phyloP scores from a whole-genome alignment of 129 eudicot genomes.

The Chrysanthemum seticuspe region DNA sequence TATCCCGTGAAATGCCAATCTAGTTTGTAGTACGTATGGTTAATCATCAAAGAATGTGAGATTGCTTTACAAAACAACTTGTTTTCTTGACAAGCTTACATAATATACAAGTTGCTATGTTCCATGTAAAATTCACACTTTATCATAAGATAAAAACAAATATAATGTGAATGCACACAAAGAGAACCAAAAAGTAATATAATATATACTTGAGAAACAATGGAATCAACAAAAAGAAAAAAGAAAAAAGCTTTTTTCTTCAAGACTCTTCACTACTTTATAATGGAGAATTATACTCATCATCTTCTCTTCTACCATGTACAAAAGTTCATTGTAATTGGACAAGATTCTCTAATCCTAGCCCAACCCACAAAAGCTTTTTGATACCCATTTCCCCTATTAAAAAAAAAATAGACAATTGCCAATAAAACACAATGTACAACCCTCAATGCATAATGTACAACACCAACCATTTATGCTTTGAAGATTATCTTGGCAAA shows the following conservation, averaged over 20 bases:
- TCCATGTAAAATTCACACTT: background rate
- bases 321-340: constrained; percentile 45
- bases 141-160: background rate
- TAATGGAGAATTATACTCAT: constrained; percentile 46
- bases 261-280: constrained; percentile 39
- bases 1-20: too few relatives aligned
- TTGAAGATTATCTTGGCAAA: constrained; percentile 24
- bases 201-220: constrained; percentile 19
- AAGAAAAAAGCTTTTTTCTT: constrained; percentile 36
- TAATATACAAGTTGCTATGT: background rate
- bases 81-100: background rate
- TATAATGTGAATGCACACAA: background rate
- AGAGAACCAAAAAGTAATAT: background rate
- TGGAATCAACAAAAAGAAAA: constrained; percentile 23
- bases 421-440: constrained; percentile 22
- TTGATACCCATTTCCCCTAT: constrained; percentile 17
- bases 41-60: background rate
- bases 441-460: constrained; percentile 11
- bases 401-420: constrained; percentile 11
- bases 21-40: too few relatives aligned
- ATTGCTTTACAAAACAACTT: background rate
- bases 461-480: constrained; percentile 17
- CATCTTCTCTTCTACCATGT: constrained; percentile 29
- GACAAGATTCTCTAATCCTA: constrained; percentile 35
- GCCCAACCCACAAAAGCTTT: constrained; percentile 26